Conservation (phyloP, 257 asterid genomes). For the Capsicum rhomboideum region DNA sequence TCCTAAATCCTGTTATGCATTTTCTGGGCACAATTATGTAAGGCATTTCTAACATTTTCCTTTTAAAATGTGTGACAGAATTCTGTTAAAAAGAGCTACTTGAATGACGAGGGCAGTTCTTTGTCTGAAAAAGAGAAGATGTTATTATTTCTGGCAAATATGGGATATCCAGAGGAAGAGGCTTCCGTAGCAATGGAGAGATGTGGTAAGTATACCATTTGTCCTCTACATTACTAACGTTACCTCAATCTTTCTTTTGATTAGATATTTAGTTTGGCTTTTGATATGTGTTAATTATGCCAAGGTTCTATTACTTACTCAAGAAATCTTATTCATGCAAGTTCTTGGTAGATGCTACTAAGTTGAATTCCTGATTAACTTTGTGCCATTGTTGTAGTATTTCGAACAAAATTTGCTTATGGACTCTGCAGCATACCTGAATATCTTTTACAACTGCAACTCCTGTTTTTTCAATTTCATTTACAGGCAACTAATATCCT, state of each 20-base stretch:
- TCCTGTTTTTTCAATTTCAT: not conserved
- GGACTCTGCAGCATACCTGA: not conserved
- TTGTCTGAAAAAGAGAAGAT: constrained; percentile 19
- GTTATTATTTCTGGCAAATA: constrained; percentile 14
- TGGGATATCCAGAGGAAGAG: constrained; percentile 41
- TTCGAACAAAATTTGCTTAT: not conserved
- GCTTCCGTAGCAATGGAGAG: constrained; percentile 37
- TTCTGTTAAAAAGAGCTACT: not conserved
- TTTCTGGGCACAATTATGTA: not conserved
- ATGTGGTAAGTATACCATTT: constrained; percentile 27
- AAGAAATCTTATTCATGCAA: not conserved
- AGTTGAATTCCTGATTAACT: not conserved
- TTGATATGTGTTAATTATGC: not conserved
- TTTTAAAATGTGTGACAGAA: not conserved
- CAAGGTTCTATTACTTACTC: not conserved
- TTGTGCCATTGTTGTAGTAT: not conserved
- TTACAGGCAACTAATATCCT: not conserved
- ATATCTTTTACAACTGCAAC: not conserved
- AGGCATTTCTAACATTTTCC: not conserved
- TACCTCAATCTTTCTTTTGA: not conserved
- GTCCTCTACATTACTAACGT: not conserved
- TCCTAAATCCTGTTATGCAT: not conserved
- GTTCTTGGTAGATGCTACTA: not conserved
- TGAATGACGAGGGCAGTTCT: constrained; percentile 15
- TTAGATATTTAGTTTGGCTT: not conserved